Evolutionary conservation across 345 rosid species (phyloP), one percentile per base, ranked within the genome.

Genomic region (Excoecaria agallocha): DNA sequence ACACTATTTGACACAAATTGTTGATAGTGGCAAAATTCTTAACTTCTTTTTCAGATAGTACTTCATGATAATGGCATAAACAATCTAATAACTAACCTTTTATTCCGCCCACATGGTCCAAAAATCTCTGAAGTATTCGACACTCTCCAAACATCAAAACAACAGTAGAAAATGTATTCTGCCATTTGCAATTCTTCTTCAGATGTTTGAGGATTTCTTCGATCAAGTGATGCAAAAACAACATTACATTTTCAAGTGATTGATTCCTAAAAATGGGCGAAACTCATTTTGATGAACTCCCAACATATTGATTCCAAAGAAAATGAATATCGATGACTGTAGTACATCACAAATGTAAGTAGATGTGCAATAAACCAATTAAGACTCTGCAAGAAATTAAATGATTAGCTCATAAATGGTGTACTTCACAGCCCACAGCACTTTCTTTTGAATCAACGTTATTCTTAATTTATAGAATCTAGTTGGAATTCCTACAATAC

Each of bases 241-340:
- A 88, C 90, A 41, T 72, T 81, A 82, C 94, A 88, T 76, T 88
- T 88, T 52, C 75, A 74, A 6, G 55, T 17, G 73, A 86, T 77
- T 4, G 84, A 37, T 52, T 86, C 84, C 94, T 90, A 77, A 57
- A 79, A 45, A 13, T 45, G 12, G 51, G 5, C 8, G 45, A 71
- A 35, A 41, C 4, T 16, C 49, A 51, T 50, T 68, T 35, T 35
- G 8, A 0, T 19, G 1, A 25, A 30, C 43, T 30, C 30, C 13
- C 41, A 41, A 64, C 50, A 64, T 39, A n/a, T n/a, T 39, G 20
- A 16, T 41, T 59, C 12, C 38, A 3, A 59, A 24, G 63, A 25
- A 37, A 22, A 51, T 41, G 7, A 54, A 17, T 20, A 54, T 3
- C 1, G 22, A 54, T 54, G 22, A 19, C 19, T 0, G 24, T 54